Evolutionary conservation across 2,329 filamentous ascomycete genomes (phyloP), one percentile per base, ranked within the genome.

Genomic region (Xylaria sp.): DNA sequence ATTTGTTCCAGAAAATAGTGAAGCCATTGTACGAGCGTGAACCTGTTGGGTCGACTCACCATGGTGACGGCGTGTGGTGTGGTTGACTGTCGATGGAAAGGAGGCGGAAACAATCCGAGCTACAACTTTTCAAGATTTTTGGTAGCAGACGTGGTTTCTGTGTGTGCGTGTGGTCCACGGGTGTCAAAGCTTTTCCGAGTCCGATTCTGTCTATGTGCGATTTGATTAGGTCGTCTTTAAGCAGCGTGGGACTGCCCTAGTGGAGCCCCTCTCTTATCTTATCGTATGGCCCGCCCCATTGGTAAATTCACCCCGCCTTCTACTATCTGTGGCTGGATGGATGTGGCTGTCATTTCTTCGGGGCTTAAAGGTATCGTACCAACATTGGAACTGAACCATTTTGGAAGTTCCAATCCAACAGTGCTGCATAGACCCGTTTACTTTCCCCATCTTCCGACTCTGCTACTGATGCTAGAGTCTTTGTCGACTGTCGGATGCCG

Each of bases 81-180:
- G 70, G 64, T 72, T 51, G 71, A 68, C 69, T 64, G 69, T 65
- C 66, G 69, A 71, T 69, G 71, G 52, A 69, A 65, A 71, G 69
- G 69, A 71, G 63, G 69, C 66, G 69, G 69, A 67, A 37, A 63
- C 62, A 68, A 55, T 67, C 66, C 63, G 37, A 66, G 20, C 66
- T 71, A 68, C 64, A 66, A 69, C 66, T 70, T 71, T 71, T 71
- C 51, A 65, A 66, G 71, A 67, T 73, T 73, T 73, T 71, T 70
- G 70, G 67, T 72, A 72, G 59, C 66, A 52, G 34, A 46, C 48
- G 67, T 60, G 66, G 68, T 59, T 71, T 73, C 65, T 71, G 69
- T 71, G 69, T 68, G 71, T 71, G 71, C 55, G 70, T 65, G 69
- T 65, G 63, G 54, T 61, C 37, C 44, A 28, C 64, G 51, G 69